A percentile compares a stretch with the other conserved stretches of the same genome.
phyloP scores from a whole-genome alignment of 768 basidiomycete species.

The Podaxis sp. region DNA sequence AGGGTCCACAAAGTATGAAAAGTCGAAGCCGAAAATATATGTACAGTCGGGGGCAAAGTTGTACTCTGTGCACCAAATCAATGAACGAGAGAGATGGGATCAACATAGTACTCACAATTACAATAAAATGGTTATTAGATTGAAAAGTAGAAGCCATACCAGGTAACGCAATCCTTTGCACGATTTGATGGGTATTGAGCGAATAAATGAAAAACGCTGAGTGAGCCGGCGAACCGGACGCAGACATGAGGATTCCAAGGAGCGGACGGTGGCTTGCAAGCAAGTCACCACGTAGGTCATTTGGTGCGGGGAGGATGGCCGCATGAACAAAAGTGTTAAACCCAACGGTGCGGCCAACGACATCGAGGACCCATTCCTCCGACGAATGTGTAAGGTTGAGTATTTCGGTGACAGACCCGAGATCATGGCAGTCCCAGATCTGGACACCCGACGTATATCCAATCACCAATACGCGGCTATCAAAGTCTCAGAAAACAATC shows the following conservation, averaged over 20 bases:
- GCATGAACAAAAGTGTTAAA: slow-evolving; percentile 31
- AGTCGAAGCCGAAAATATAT: slow-evolving; percentile 55
- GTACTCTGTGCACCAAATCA: slow-evolving; percentile 45
- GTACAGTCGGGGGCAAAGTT: slow-evolving; percentile 51
- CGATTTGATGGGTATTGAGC: slow-evolving; percentile 40
- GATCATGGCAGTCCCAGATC: slow-evolving; percentile 61
- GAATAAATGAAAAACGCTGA: slow-evolving; percentile 31
- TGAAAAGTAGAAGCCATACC: slow-evolving; percentile 42
- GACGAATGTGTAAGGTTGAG: slow-evolving; percentile 42
- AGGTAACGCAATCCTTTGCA: slow-evolving; percentile 46
- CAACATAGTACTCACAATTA: slow-evolving; percentile 47
- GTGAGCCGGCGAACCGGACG: slow-evolving; percentile 17
- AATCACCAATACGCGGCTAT: slow-evolving; percentile 22
- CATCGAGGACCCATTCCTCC: slow-evolving; percentile 15
- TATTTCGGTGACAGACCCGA: slow-evolving; percentile 45
- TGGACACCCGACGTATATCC: slow-evolving; percentile 52
- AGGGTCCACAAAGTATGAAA: slow-evolving; percentile 53
- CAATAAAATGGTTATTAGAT: slow-evolving; percentile 49
- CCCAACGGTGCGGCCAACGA: neutral
- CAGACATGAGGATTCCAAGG: slow-evolving; percentile 19
- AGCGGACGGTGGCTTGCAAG: slow-evolving; percentile 4
- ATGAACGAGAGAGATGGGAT: neutral
- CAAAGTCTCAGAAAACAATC: neutral
- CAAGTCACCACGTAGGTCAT: neutral
- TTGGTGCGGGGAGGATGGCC: slow-evolving; percentile 36